Conservation (phyloP, 1,284 basidiomycete genomes). For the Tilletiaria anomala region DNA sequence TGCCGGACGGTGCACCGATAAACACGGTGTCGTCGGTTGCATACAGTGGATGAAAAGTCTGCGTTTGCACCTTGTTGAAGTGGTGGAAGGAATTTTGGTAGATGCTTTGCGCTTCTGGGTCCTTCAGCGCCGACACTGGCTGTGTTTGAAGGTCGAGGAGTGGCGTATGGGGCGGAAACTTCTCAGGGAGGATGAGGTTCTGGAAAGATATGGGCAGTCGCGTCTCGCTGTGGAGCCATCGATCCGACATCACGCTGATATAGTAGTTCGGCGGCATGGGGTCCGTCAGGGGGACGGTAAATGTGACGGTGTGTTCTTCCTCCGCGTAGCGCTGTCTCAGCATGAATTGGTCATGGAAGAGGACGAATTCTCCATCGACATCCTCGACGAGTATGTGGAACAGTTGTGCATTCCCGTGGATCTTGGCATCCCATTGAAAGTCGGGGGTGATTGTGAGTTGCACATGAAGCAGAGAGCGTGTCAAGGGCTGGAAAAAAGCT, state of each 20-base stretch:
- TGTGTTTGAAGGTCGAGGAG: conserved; percentile 84
- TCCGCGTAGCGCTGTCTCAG: conserved; percentile 72
- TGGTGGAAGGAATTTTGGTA: conserved; percentile 56
- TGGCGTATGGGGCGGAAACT: conserved; percentile 82
- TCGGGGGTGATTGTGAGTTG: conserved; percentile 61
- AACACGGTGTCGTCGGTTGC: conserved; percentile 92
- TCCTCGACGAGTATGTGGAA: conserved; percentile 89
- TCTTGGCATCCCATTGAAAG: conserved; percentile 91
- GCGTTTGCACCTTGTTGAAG: conserved; percentile 98
- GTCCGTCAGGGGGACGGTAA: conserved; percentile 91
- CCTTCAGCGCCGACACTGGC: conserved; percentile 77
- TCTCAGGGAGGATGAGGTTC: conserved; percentile 90
- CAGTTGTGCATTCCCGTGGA: conserved; percentile 71
- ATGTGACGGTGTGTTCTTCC: conserved; percentile 80
- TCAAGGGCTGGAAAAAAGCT: conserved; percentile 40
- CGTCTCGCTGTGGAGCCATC: conserved; percentile 90
- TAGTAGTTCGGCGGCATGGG: conserved; percentile 96
- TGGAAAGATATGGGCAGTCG: conserved; percentile 92
- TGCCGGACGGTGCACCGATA: conserved; percentile 44
- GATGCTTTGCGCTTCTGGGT: conserved; percentile 72
- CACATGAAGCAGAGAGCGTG: conserved; percentile 32
- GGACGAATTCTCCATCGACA: conserved; percentile 86
- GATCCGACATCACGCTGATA: conserved; percentile 83
- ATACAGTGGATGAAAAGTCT: conserved; percentile 94
- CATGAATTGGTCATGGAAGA: conserved; percentile 85